Evolutionary conservation across 192 early-diverging fungal species (phyloP), one percentile per base, ranked within the genome.

Genomic region (Coemansia sp.): DNA sequence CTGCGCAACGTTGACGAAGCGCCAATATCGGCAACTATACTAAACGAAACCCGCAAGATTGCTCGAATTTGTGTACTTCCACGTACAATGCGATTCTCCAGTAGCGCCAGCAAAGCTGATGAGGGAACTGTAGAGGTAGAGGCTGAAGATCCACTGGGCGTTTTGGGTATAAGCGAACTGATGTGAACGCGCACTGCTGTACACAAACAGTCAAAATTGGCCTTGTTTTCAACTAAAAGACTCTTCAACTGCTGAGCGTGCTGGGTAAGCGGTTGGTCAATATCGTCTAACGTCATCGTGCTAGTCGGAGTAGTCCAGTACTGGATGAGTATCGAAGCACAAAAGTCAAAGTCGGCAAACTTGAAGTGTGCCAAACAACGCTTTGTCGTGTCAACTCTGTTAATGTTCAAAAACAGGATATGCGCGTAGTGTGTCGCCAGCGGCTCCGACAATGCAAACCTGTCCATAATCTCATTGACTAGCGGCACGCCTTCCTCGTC

Each of bases 161-260:
- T 57, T 13, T 52, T 73, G 15, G 72, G 44, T 18, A 54, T 11
- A 33, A 67, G 49, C 5, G 65, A 38, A 2, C 41, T 3, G 20
- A 74, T 68, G 57, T 67, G 66, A 29, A 12, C 9, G 22, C 63
- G 44, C 20, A 74, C 49, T 16, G 46, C 34, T 0, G 47, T 51
- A 41, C 57, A 74, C 0, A 74, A 51, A 5, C 33, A 20, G 18
- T 74, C 72, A 54, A 68, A 70, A 22, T 63, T 57, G 29, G 77
- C 22, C 51, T 66, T 46, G 64, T 70, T 71, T 42, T 80, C 83
- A 74, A 75, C 71, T 46, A 88, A 76, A 15, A 87, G 68, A 5
- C 79, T 72, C 73, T 73, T 82, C 44, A 82, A 63, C 63, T 88
- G 68, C 67, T 87, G 70, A n/a, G 88, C 89, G 38, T 86, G 79